phyloP scores from a whole-genome alignment of 371 early-diverging fungal genomes.

The Syncephalis fuscata region DNA sequence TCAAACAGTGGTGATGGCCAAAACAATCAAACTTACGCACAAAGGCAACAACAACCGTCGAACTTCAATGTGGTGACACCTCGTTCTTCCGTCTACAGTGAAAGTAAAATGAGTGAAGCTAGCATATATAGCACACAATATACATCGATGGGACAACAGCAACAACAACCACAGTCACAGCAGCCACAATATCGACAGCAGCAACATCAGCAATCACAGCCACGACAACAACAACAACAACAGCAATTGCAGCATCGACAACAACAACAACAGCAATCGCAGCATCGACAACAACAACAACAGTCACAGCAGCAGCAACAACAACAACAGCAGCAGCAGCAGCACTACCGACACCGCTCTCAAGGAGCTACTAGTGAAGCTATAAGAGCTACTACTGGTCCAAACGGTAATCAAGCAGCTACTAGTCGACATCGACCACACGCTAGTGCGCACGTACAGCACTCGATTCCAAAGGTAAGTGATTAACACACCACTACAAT shows the following conservation, averaged over 20 bases:
- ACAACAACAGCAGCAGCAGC: background rate
- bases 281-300: background rate
- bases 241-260: background rate
- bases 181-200: background rate
- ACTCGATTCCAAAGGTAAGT: too few relatives aligned
- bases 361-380: conserved; percentile 2
- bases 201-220: background rate
- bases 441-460: too few relatives aligned
- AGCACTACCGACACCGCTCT: background rate
- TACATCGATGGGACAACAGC: background rate
- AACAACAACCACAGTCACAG: background rate
- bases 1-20: background rate
- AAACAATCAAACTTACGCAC: background rate
- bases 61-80: too few relatives aligned
- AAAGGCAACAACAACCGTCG: too few relatives aligned
- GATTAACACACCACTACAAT: too few relatives aligned
- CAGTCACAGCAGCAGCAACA: background rate
- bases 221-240: too few relatives aligned
- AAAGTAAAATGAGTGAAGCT: too few relatives aligned
- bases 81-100: too few relatives aligned
- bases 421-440: too few relatives aligned
- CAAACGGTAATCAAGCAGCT: too few relatives aligned
- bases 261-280: too few relatives aligned
- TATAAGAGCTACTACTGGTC: background rate
- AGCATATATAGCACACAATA: too few relatives aligned